Percentiles rank a stretch among this genome's conserved stretches.
Conservation (phyloP, 495 filamentous ascomycete species). For the Tuber brumale region DNA sequence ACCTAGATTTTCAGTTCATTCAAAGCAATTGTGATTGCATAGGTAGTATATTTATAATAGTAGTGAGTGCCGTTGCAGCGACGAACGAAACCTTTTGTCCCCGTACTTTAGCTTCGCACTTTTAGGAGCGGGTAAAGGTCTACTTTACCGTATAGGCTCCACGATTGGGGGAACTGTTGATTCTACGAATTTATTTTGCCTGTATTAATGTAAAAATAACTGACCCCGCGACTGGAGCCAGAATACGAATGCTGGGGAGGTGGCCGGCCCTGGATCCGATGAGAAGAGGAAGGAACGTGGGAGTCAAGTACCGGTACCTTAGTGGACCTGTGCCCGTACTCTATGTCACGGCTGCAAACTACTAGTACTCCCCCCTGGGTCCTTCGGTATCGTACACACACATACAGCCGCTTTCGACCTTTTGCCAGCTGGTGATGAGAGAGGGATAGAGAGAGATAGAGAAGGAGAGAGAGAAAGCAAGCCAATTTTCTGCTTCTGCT, state of each 20-base stretch:
- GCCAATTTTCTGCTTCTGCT: neutral
- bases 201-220: neutral
- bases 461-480: no score
- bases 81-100: no score
- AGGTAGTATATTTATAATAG: no score
- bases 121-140: neutral
- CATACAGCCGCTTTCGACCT: neutral
- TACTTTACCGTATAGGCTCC: neutral
- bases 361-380: neutral
- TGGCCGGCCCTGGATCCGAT: conserved; percentile 32
- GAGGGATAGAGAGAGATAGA: neutral
- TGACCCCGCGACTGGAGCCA: conserved; percentile 17
- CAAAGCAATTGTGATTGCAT: no score
- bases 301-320: neutral
- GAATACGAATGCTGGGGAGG: conserved; percentile 22
- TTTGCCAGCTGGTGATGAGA: neutral
- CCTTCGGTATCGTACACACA: neutral
- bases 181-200: neutral
- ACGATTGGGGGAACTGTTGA: neutral
- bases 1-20: no score
- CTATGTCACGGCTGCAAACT: neutral
- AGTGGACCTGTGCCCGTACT: neutral
- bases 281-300: neutral
- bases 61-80: no score
- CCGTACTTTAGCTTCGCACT: neutral